phyloP scores from a whole-genome alignment of 495 filamentous ascomycete genomes.

The Penicillium bialowiezense region DNA sequence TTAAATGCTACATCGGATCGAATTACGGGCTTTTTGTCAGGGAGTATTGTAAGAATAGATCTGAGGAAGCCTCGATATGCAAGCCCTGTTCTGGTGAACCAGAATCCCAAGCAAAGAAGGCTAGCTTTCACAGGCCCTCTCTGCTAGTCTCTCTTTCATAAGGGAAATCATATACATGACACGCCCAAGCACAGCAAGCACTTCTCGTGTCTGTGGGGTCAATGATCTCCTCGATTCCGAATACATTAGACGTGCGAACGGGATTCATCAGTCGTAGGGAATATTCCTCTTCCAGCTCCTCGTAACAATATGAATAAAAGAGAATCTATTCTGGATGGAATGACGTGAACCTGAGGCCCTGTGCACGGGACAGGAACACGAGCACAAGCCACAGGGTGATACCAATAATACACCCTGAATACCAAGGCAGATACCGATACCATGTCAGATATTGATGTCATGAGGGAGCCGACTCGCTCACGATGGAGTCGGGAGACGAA shows the following conservation, averaged over 20 bases:
- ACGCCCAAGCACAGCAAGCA: constrained; percentile 51
- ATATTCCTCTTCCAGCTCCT: constrained; percentile 58
- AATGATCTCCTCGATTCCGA: constrained; percentile 63
- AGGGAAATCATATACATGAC: constrained; percentile 52
- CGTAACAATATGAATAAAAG: too few species aligned
- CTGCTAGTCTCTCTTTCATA: constrained; percentile 45
- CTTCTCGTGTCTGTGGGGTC: constrained; percentile 56
- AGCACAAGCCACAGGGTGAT: constrained; percentile 28
- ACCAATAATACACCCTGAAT: too few species aligned
- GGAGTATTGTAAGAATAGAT: too few species aligned
- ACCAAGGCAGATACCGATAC: constrained; percentile 11
- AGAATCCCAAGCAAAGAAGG: too few species aligned
- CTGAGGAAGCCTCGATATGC: too few species aligned
- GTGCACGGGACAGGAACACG: constrained; percentile 13
- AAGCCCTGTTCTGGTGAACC: too few species aligned
- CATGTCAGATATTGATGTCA: constrained; percentile 7
- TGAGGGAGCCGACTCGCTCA: not conserved
- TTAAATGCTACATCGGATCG: too few species aligned
- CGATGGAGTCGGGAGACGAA: constrained; percentile 1
- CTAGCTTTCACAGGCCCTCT: constrained; percentile 50
- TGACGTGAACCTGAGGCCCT: constrained; percentile 11
- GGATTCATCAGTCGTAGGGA: constrained; percentile 60
- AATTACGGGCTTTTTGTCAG: too few species aligned
- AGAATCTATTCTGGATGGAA: too few species aligned
- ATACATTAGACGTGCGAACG: constrained; percentile 60